phyloP scores from a whole-genome alignment of 2,329 filamentous ascomycete genomes.

The Aspergillus pseudoterreus region DNA sequence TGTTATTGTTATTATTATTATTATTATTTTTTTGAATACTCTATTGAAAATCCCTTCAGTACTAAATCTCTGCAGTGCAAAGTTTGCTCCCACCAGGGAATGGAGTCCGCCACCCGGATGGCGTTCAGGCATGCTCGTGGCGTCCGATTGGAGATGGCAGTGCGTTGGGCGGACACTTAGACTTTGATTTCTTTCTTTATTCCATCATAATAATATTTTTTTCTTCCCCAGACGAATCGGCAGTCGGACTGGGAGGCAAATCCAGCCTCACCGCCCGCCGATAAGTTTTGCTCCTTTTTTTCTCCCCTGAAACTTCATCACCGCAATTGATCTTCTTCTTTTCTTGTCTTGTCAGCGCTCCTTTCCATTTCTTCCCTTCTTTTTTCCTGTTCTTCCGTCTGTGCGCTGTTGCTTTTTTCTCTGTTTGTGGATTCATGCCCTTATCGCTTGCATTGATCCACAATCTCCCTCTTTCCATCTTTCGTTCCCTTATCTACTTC shows the following conservation, averaged over 20 bases:
- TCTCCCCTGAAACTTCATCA: constrained; percentile 4
- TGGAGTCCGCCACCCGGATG: too few species aligned
- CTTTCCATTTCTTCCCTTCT: constrained; percentile 9
- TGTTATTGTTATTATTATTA: too few species aligned
- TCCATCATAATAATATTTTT: too few species aligned
- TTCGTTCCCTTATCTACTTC: constrained; percentile 4
- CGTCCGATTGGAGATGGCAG: too few species aligned
- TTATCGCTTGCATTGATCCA: constrained; percentile 11
- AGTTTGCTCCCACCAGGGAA: too few species aligned
- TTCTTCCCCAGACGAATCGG: too few species aligned
- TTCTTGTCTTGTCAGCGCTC: constrained; percentile 17
- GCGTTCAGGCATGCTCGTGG: too few species aligned
- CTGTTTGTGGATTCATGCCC: constrained; percentile 6
- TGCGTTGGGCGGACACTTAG: too few species aligned
- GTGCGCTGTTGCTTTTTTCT: constrained; percentile 13
- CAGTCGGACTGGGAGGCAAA: neutral
- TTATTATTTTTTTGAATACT: too few species aligned
- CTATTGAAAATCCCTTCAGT: too few species aligned
- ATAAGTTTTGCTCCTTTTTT: constrained; percentile 15
- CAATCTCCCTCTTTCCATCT: constrained; percentile 4
- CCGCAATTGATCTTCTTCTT: constrained; percentile 8
- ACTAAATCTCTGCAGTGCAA: too few species aligned
- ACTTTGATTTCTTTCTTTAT: too few species aligned
- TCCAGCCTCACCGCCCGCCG: constrained; percentile 4
- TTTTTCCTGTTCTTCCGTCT: constrained; percentile 10